phyloP scores from a whole-genome alignment of 1,284 basidiomycete species.

The Mycosarcoma mackinlayi region DNA sequence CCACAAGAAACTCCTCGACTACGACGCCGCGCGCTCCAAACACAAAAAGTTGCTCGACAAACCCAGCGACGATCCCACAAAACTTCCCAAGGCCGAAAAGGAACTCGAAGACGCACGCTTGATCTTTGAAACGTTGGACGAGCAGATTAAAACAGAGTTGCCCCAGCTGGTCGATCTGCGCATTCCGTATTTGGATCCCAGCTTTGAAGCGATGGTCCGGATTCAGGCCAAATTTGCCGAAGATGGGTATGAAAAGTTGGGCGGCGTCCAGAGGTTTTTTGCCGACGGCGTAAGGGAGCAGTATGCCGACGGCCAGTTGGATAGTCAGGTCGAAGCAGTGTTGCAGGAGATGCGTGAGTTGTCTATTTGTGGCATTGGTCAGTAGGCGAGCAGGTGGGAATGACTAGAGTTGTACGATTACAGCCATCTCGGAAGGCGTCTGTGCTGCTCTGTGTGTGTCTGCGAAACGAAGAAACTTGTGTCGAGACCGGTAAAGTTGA shows the following conservation, averaged over 20 bases:
- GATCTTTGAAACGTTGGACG: slow-evolving; percentile 91
- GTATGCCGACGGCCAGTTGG: slow-evolving; percentile 94
- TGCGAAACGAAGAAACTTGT: no score
- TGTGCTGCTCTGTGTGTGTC: neutral
- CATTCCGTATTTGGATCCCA: slow-evolving; percentile 96
- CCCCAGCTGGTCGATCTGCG: slow-evolving; percentile 93
- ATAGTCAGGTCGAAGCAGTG: slow-evolving; percentile 93
- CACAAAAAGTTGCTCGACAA: slow-evolving; percentile 86
- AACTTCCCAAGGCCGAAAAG: slow-evolving; percentile 90
- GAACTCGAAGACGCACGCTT: slow-evolving; percentile 93
- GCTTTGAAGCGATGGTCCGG: slow-evolving; percentile 95
- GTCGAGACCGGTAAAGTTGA: no score
- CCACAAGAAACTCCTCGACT: slow-evolving; percentile 97
- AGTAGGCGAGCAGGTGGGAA: no score
- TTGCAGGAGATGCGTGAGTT: slow-evolving; percentile 96
- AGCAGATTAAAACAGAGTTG: slow-evolving; percentile 88
- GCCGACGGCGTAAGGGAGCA: slow-evolving; percentile 72
- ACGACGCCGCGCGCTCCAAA: slow-evolving; percentile 84
- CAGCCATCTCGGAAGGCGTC: no score
- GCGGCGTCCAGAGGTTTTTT: slow-evolving; percentile 87
- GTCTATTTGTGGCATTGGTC: slow-evolving; percentile 74
- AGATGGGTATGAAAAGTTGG: slow-evolving; percentile 97
- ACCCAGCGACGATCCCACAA: slow-evolving; percentile 90
- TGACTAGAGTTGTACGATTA: neutral
- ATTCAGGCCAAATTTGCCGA: slow-evolving; percentile 97